These are phyloP conservation scores for Periconia macrospinosa DNA, from an alignment of 2,329 filamentous ascomycete genomes.

Conservation along the genomic window DNA sequence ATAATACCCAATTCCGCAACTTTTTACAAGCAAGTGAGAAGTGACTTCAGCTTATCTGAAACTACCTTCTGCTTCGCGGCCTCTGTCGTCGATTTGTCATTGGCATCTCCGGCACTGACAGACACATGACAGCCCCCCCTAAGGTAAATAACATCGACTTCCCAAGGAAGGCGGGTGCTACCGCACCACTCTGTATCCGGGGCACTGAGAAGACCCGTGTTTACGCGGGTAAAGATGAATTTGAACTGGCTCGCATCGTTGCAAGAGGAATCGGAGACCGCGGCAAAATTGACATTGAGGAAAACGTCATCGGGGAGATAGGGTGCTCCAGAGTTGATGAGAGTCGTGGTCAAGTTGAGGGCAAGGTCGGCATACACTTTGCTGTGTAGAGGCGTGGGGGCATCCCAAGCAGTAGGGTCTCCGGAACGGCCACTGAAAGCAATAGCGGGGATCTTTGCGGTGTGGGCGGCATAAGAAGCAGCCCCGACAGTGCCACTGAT, in stretches of 20 bases:
- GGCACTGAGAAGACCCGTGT: slow-evolving; percentile 45
- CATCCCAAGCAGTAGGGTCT: slow-evolving; percentile 58
- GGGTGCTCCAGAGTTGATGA: slow-evolving; percentile 61
- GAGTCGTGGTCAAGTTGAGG: slow-evolving; percentile 57
- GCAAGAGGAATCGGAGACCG: slow-evolving; percentile 54
- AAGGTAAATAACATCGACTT: slow-evolving; percentile 55
- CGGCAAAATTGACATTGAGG: slow-evolving; percentile 71
- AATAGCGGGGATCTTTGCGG: slow-evolving; percentile 62
- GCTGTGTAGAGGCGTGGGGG: slow-evolving; percentile 53
- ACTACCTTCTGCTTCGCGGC: slow-evolving; percentile 56
- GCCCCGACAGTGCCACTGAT: slow-evolving; percentile 72
- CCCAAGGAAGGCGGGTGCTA: slow-evolving; percentile 58
- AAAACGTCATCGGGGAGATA: slow-evolving; percentile 64
- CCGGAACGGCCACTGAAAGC: slow-evolving; percentile 64
- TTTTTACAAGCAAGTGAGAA: slow-evolving; percentile 39
- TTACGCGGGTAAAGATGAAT: slow-evolving; percentile 66
- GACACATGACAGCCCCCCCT: slow-evolving; percentile 58
- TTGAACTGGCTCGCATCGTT: slow-evolving; percentile 57
- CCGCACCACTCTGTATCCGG: slow-evolving; percentile 63
- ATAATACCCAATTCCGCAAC: background rate
- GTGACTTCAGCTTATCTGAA: slow-evolving; percentile 51
- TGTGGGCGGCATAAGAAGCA: slow-evolving; percentile 60
- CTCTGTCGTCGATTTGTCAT: slow-evolving; percentile 62
- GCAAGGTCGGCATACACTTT: slow-evolving; percentile 67
- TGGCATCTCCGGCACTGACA: slow-evolving; percentile 64